Evolutionary conservation across 257 asterid species (phyloP), one percentile per base, ranked within the genome.

Genomic region (Solanum commersonii): DNA sequence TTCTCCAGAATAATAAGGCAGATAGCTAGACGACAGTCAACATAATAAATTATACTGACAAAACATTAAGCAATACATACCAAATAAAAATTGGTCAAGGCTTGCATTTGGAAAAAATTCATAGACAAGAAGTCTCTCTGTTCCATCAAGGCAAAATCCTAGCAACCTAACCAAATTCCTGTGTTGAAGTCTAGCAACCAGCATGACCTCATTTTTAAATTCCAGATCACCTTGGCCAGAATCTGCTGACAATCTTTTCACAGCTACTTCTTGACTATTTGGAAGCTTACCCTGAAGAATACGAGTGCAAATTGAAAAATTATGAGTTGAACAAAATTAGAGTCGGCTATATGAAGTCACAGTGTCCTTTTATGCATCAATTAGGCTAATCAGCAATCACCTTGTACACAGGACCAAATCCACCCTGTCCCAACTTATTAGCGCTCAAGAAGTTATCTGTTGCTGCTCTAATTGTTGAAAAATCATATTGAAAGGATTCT

Each of bases 171-270:
- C 92, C 27, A 90, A 74, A 38, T 89, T 89, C 31, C 71, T 87
- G 56, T 90, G 92, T 70, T 89, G 90, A 74, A 89, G 91, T 44
- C 83, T 88, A 3, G 90, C 86, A 56, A 88, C 77, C 46, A 90
- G 1, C 10, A 49, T 10, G 27, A 89, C 73, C 59, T 90, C 91
- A 5, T 89, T 89, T 25, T 49, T 91, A 15, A 89, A 87, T 59
- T 86, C 90, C 29, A 59, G 59, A 31, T 11, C 25, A 8, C 91
- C 89, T 86, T 83, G 90, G 3, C 59, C 14, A 29, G 90, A 89
- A 12, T 20, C 46, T 74, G 33, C 87, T 3, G 88, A 86, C 27
- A 89, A 37, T n/a, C 90, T 88, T 67, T 91, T 91, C 42, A 91
- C 91, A 0, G 93, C 91, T 82, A 91, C 42, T 25, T 44, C 10